Conservation (phyloP, 2,329 filamentous ascomycete genomes). For the Pseudogymnoascus destructans region DNA sequence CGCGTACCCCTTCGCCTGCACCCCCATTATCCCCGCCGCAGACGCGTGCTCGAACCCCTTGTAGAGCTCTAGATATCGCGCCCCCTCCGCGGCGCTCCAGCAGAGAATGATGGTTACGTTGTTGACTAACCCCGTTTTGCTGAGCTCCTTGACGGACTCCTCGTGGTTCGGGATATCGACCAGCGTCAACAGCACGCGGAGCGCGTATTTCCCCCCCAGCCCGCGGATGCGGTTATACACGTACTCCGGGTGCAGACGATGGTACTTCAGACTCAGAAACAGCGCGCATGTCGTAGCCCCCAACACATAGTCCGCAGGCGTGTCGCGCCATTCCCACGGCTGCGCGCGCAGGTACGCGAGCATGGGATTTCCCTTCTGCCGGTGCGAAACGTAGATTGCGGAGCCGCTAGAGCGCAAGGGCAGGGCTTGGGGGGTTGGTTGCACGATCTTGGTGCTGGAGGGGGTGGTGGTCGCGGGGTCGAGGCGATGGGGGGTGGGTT, state of each 20-base stretch:
- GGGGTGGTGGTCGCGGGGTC: conserved; percentile 31
- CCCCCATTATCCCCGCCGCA: conserved; percentile 70
- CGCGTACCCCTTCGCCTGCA: conserved; percentile 70
- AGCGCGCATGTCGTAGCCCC: conserved; percentile 80
- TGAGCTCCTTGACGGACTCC: conserved; percentile 74
- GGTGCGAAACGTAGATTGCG: conserved; percentile 76
- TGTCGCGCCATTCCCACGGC: conserved; percentile 94
- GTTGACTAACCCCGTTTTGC: conserved; percentile 85
- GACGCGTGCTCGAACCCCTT: conserved; percentile 83
- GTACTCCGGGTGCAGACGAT: conserved; percentile 93
- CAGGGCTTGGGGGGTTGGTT: conserved; percentile 80
- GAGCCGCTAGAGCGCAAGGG: conserved; percentile 52
- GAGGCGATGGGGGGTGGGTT: conserved; percentile 42
- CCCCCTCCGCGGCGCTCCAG: conserved; percentile 90
- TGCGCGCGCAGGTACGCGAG: conserved; percentile 68
- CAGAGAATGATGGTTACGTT: conserved; percentile 84
- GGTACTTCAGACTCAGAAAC: conserved; percentile 92
- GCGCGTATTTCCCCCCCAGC: conserved; percentile 71
- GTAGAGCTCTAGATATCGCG: conserved; percentile 85
- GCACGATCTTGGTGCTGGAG: conserved; percentile 49
- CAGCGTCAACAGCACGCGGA: conserved; percentile 78
- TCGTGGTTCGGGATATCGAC: conserved; percentile 95
- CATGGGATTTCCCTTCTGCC: conserved; percentile 92
- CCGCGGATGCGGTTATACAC: conserved; percentile 85
- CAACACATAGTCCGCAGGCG: conserved; percentile 85